A percentile compares a stretch with the other conserved stretches of the same genome.
Evolutionary conservation across 1,284 basidiomycete genomes (phyloP).

Genomic region (Stygiomarasmius scandens): DNA sequence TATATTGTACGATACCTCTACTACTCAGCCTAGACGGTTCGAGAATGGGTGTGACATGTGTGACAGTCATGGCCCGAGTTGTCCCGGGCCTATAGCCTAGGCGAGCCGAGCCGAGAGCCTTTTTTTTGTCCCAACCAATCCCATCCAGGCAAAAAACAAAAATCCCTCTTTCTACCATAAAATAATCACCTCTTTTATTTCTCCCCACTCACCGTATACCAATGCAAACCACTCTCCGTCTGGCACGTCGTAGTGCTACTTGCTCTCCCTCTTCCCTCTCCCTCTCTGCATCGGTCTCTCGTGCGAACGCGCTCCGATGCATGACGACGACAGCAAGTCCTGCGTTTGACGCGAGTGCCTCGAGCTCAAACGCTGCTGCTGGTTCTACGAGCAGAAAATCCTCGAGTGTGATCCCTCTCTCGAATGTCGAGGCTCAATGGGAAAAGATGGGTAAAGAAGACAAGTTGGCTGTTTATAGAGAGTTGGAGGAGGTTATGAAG

Average conservation of each 20-base stretch:
- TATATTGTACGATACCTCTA: neutral
- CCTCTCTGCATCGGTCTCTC: slow-evolving; percentile 17
- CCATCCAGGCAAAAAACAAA: neutral
- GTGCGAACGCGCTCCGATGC: slow-evolving; percentile 36
- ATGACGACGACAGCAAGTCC: slow-evolving; percentile 58
- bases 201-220: slow-evolving; percentile 22
- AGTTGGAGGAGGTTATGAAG: slow-evolving; percentile 92
- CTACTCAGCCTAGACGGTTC: neutral
- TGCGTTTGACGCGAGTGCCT: slow-evolving; percentile 33
- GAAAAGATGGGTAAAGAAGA: slow-evolving; percentile 77
- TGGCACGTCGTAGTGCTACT: slow-evolving; percentile 51
- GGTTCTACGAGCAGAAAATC: slow-evolving; percentile 28
- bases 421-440: slow-evolving; percentile 96
- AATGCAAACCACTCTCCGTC: slow-evolving; percentile 48
- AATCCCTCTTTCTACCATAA: neutral
- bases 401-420: slow-evolving; percentile 65
- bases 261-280: slow-evolving; percentile 19
- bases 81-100: too few species aligned
- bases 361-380: slow-evolving; percentile 33
- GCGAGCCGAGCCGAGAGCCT: neutral
- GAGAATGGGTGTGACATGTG: too few species aligned
- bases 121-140: neutral
- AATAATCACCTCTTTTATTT: neutral
- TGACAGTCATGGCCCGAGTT: too few species aligned
- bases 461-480: slow-evolving; percentile 83